Base-by-base conservation (phyloP, 2,329 filamentous ascomycete genomes). In the Colletotrichum chrysophilum region DNA sequence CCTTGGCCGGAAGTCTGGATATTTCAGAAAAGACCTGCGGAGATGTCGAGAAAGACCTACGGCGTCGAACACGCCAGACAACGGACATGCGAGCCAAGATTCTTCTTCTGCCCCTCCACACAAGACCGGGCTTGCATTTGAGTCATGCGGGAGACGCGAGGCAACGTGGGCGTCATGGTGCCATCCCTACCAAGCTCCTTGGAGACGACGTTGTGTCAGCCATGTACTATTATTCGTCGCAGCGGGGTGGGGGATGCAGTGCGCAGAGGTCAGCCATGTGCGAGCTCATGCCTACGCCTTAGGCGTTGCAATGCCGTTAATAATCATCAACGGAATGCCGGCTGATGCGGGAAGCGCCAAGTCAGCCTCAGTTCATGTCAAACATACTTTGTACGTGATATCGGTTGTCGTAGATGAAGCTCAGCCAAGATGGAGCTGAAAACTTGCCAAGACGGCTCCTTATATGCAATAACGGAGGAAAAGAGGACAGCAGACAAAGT, bases 321-420 rank as follows among this genome's bases (percentile, higher is more conserved):
- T 65, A 30, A 60, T 70, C 18, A 55, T n/a, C 28, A 24, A 38
- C 36, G 14, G 36, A 66, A 28, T 61, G 61, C 61, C 68, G 68
- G 71, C 67, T 26, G 48, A 36, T 52, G 60, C 67, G 48, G 72
- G 36, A 71, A 66, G 61, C 30, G 72, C 61, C 24, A 71, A 66
- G 60, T 38, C 36, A 38, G 36, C 36, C 36, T 38, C 36, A 38
- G 14, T 38, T 18, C 36, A 16, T 38, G 36, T 18, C 36, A 18
- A 38, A 38, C 36, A 16, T 38, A 38, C 36, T 38, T 38, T 8
- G 36, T 38, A 18, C 36, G 16, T 38, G 36, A 38, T 38, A 18
- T 38, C 36, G 36, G 36, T 38, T 18, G 36, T 38, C 36, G 36
- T 18, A 38, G 36, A 38, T 38, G 36, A 18, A 38, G 36, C 36